Evolutionary conservation across 116 monocot genomes (phyloP).

Genomic region (Cymodocea nodosa): DNA sequence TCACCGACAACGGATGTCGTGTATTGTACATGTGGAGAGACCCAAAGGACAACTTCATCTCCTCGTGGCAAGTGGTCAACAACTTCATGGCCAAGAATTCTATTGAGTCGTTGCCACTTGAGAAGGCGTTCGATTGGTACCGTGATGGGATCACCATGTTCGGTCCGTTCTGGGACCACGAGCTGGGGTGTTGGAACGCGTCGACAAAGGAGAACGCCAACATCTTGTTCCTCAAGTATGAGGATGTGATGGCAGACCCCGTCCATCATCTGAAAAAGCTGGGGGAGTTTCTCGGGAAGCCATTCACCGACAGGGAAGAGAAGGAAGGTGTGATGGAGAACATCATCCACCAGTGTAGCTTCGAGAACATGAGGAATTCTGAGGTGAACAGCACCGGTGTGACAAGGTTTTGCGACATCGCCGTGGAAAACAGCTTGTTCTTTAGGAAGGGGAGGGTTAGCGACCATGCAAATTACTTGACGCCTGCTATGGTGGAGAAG

Average conservation of each 20-base stretch:
- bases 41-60: neutral
- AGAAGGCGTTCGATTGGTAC: neutral
- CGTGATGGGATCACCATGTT: neutral
- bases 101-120: neutral
- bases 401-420: neutral
- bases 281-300: neutral
- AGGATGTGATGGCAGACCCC: neutral
- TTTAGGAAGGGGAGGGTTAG: constrained; percentile 3
- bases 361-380: neutral
- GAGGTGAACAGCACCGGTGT: neutral
- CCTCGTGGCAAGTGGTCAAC: neutral
- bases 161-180: constrained; percentile 7
- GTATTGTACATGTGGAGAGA: constrained; percentile 5
- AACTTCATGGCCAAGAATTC: neutral
- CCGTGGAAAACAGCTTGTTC: neutral
- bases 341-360: neutral
- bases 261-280: neutral
- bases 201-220: neutral
- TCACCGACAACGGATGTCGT: neutral
- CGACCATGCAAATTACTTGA: neutral
- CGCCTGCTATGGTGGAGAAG: neutral
- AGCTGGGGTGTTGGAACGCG: neutral
- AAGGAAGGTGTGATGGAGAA: constrained; percentile 3
- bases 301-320: constrained; percentile 4
- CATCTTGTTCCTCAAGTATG: constrained; percentile 4